phyloP scores from a whole-genome alignment of 805 yeast species.

The Saturnispora sanitii region DNA sequence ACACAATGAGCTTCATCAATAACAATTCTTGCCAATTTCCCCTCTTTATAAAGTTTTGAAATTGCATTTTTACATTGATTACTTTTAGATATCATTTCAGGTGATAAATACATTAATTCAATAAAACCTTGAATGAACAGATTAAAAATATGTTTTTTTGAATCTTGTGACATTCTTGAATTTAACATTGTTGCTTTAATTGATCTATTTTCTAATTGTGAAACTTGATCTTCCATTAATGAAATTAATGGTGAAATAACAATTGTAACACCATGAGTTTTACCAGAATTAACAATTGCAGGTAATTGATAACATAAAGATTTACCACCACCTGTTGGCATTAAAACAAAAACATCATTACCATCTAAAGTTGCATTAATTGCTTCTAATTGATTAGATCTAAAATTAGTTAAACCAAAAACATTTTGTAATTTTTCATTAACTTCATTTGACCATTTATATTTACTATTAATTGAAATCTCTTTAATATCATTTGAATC shows the following conservation, averaged over 20 bases:
- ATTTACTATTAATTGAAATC: constrained; percentile 21
- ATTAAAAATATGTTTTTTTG: constrained; percentile 52
- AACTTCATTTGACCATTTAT: constrained; percentile 64
- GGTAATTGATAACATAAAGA: constrained; percentile 94
- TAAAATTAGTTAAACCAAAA: constrained; percentile 58
- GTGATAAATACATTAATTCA: constrained; percentile 78
- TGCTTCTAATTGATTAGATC: constrained; percentile 83
- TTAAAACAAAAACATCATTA: constrained; percentile 81
- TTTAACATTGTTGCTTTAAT: constrained; percentile 84
- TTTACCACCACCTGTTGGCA: constrained; percentile 99
- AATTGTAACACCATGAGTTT: constrained; percentile 73
- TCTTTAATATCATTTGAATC: constrained; percentile 24
- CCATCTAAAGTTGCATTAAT: constrained; percentile 68
- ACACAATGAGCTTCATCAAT: constrained; percentile 98
- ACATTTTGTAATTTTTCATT: constrained; percentile 42
- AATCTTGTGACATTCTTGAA: constrained; percentile 59
- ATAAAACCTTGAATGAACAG: constrained; percentile 56
- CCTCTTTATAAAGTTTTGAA: constrained; percentile 40
- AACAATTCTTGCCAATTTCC: constrained; percentile 70
- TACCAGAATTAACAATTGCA: constrained; percentile 69
- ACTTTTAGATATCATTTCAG: constrained; percentile 85
- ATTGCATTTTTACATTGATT: constrained; percentile 57
- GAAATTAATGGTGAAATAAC: constrained; percentile 94
- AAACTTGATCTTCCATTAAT: constrained; percentile 95
- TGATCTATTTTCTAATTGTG: constrained; percentile 55